Evolutionary conservation across 768 basidiomycete genomes (phyloP), one percentile per base, ranked within the genome.

Genomic region (Coprinellus aureogranulatus): DNA sequence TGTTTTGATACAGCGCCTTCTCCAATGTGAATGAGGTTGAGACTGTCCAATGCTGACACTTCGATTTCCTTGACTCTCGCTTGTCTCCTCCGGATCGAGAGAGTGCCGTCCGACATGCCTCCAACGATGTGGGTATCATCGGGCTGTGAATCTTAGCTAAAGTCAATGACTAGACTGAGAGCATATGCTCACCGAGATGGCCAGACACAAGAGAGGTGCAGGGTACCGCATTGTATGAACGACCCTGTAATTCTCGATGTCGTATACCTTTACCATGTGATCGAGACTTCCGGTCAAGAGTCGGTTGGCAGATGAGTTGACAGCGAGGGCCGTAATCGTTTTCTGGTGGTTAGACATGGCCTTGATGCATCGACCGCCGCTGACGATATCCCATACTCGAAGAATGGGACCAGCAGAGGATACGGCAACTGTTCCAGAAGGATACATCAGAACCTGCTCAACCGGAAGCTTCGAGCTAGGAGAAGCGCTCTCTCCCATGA

Each of bases 151-250:
- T 4, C 22, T 16, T 31, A 28, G 27, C n/a, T 51, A 25, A 26
- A 48, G n/a, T 18, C 8, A 20, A 3, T 22, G 31, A 1, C 49
- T 27, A 26, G 5, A 53, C 25, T 18, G 37, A 22, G 53, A 31
- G 26, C 39, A n/a, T n/a, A n/a, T 5, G 78, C 88, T 65, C 72
- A 96, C 95, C 58, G 96, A 98, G 46, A 98, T 80, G 16, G 94
- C 94, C 42, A 98, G 77, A 66, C 88, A 92, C 18, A 99, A 79
- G 1, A 99, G 73, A 4, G 94, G 92, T 4, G 94, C 93, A 4
- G 96, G 92, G 72, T 98, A 98, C 45, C 97, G 88, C 93, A 99
- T 98, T 3, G 97, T 98, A 67, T 99, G 97, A 14, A 97, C 87
- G 34, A 99, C 97, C 66, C 91, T 90, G 79, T 96, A 98, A 16